Evolutionary conservation across 768 basidiomycete genomes (phyloP), one percentile per base, ranked within the genome.

Genomic region (Calvatia gigantea): DNA sequence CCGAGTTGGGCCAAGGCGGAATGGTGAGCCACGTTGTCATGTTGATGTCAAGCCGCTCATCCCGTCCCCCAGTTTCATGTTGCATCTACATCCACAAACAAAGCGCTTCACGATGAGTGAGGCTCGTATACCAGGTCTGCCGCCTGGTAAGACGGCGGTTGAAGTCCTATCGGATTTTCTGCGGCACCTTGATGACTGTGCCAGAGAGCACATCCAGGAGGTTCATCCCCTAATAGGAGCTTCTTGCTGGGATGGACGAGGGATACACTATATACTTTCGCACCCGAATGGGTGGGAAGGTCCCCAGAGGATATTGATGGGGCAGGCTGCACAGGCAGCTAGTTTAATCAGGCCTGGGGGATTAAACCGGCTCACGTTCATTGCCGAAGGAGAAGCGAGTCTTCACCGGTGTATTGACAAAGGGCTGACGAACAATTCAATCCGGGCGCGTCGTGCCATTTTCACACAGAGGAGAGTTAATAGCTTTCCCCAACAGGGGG

Each of bases 231-330:
- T 68, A 27, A 58, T 49, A 53, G 80, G 82, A 1, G 54, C 25
- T 11, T 64, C 65, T 12, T 56, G 82, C 3, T 83, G 80, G 82
- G 64, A 60, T 6, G 73, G 74, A 6, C 52, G 79, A 15, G 70
- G 76, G 58, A 72, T 80, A 31, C 76, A 81, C 33, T 79, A 75
- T 58, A 70, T 85, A 6, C 71, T 85, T 17, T 73, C 76, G 1
- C 83, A 84, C 57, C 84, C 83, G 9, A 84, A 85, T 58, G 83
- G 81, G 0, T 85, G 83, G 83, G 83, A 77, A 52, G 80, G 79
- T 1, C 63, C 61, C 0, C 83, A 86, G 56, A 83, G 84, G 60
- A 66, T 62, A 12, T 68, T 74, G 60, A 80, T 85, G 69, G 73
- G 83, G 2, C 62, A 65, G 23, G 83, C 84, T 1, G 81, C 81